Evolutionary conservation across 1,284 basidiomycete genomes (phyloP), one percentile per base, ranked within the genome.

Genomic region (Marasmius tenuissimus): DNA sequence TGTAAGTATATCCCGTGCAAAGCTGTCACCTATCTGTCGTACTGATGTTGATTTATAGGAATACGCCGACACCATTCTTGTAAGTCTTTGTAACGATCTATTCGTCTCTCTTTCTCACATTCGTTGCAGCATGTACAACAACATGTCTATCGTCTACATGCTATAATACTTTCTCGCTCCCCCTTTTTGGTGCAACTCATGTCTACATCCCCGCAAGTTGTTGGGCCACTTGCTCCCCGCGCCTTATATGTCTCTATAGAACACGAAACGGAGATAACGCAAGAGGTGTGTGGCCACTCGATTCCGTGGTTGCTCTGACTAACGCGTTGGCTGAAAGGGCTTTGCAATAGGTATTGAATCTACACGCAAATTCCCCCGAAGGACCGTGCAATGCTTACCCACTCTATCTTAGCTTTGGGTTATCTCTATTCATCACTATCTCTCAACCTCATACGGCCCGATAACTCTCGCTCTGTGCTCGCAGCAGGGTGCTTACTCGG

Each of bases 111-210:
- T 53, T 53, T 54, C 59, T 37, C 18, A 16, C 61, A 62, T 51
- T 58, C 45, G 58, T 67, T 68, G 63, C 65, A 93, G 90, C 89
- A 91, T 78, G 86, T 91, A 62, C 85, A 87, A 69, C 85, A 88
- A 79, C 86, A 85, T 73, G 79, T 82, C 62, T 92, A 92, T 73
- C 85, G 86, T 63, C 82, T 92, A 57, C 91, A 93, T 74, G 85
- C 88, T 67, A 89, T 96, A 73, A 89, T 94, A 68, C 81, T 96
- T 63, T 92, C 92, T 61, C 88, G 91, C 60, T 94, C 92, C 40
- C 93, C 94, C 50, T 93, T 87, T 75, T 84, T 95, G 68, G 90
- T 88, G 48, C 92, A 93, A 72, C 79, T 94, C 67, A 91, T 96
- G 86, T 87, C 88, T 65, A 87, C 91, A 66, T 83, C 90, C 62